phyloP scores from a whole-genome alignment of 1,284 basidiomycete species.

The Baeospora myosura region DNA sequence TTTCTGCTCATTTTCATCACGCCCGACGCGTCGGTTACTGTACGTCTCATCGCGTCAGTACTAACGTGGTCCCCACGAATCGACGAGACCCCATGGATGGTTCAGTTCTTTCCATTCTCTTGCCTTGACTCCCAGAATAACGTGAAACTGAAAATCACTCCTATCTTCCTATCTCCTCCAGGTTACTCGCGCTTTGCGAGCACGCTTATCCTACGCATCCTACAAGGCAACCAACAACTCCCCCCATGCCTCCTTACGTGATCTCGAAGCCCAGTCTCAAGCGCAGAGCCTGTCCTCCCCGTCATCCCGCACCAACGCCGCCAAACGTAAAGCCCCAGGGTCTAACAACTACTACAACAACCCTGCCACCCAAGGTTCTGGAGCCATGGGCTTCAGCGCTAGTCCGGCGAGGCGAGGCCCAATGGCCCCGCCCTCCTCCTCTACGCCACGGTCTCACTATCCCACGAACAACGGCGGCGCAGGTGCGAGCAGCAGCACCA shows the following conservation, averaged over 20 bases:
- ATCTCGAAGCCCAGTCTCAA: constrained; percentile 60
- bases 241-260: constrained; percentile 53
- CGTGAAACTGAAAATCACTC: constrained; percentile 4
- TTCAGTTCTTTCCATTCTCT: not conserved
- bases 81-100: not conserved
- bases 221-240: constrained; percentile 74
- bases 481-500: constrained; percentile 5
- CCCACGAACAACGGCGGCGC: constrained; percentile 27
- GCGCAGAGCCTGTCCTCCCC: too few species aligned
- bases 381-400: constrained; percentile 24
- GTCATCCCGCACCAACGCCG: constrained; percentile 43
- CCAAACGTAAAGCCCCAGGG: constrained; percentile 46
- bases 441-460: constrained; percentile 35
- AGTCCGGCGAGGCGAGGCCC: constrained; percentile 27
- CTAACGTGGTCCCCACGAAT: not conserved
- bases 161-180: constrained; percentile 20
- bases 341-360: constrained; percentile 42
- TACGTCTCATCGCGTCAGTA: too few species aligned
- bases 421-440: constrained; percentile 44
- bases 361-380: constrained; percentile 38
- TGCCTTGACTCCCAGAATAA: constrained; percentile 3
- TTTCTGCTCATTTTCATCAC: constrained; percentile 22
- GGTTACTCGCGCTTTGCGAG: constrained; percentile 70
- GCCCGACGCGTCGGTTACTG: constrained; percentile 38
- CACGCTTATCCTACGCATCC: constrained; percentile 70